Conservation (phyloP, 2,329 filamentous ascomycete genomes). For the Fusarium caatingaense region DNA sequence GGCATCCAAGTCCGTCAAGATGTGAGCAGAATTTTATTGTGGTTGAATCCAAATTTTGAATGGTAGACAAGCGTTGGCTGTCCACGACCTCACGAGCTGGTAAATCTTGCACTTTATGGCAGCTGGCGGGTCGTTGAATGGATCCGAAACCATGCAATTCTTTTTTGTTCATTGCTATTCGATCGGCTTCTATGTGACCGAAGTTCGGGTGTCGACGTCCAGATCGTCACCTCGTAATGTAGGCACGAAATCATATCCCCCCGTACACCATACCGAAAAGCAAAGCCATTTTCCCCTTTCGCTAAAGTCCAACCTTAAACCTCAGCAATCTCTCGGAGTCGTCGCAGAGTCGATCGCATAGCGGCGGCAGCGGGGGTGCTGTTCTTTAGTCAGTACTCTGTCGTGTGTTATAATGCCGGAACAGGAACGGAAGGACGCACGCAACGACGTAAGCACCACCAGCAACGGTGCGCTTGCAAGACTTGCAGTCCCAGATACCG, state of each 20-base stretch:
- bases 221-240: constrained; percentile 57
- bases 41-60: background rate
- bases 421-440: constrained; percentile 72
- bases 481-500: constrained; percentile 97
- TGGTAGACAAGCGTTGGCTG: constrained; percentile 20
- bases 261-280: constrained; percentile 61
- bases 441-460: constrained; percentile 92
- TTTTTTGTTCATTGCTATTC: constrained; percentile 58
- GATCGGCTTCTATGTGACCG: constrained; percentile 55
- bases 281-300: constrained; percentile 55
- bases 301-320: constrained; percentile 68
- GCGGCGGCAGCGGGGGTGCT: constrained; percentile 93
- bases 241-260: constrained; percentile 58
- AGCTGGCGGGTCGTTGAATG: constrained; percentile 39
- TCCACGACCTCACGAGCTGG: constrained; percentile 17
- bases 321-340: constrained; percentile 97
- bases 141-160: constrained; percentile 53
- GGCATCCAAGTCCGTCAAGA: background rate
- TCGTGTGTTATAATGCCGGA: background rate
- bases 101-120: background rate
- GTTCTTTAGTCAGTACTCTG: constrained; percentile 48
- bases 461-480: constrained; percentile 84
- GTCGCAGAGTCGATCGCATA: constrained; percentile 95
- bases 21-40: background rate
- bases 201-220: constrained; percentile 56